Evolutionary conservation across 495 filamentous ascomycete species (phyloP), one percentile per base, ranked within the genome.

Genomic region (Neurospora sp.): DNA sequence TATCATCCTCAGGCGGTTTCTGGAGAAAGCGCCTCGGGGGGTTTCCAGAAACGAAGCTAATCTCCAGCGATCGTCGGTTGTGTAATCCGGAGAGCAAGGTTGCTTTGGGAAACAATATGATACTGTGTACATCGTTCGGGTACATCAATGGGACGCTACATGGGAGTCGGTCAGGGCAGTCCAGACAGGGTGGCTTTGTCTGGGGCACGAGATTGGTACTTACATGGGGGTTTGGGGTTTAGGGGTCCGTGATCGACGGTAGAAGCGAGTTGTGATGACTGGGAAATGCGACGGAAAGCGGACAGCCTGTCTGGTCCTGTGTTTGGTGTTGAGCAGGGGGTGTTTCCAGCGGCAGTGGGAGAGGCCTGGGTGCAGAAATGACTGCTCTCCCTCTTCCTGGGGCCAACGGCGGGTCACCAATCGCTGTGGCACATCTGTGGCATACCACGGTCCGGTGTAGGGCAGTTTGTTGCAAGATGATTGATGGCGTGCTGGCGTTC

Each of bases 41-140:
- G 66, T 73, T 73, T 73, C 74, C 75, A 76, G 80, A 81, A 82
- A 82, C 81, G 79, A 78, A 78, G 77, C 77, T 78, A 80, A 80
- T 75, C 74, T 76, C 75, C 71, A 76, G 48, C 75, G 76, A 76
- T 78, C 75, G 74, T 44, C 69, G n/a, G 61, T 35, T 72, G 31
- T 46, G 40, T 71, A 68, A 31, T 40, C 70, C 69, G 27, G 66
- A 70, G 69, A 27, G 59, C 59, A 68, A 18, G 69, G 37, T 41
- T 68, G 46, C 40, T 74, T 41, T 39, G 18, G 46, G 35, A 61
- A 59, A 39, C 46, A 40, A 22, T 40, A 37, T 18, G 42, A 53
- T 42, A 66, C 53, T 66, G 53, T 66, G 53, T 66, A 66, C 53
- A 35, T 66, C 53, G 14, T 37, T 66, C 27, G 53, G 53, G 53